These are phyloP conservation scores for Penicillium sp. DNA, from an alignment of 2,329 filamentous ascomycete species.

Conservation along the genomic window DNA sequence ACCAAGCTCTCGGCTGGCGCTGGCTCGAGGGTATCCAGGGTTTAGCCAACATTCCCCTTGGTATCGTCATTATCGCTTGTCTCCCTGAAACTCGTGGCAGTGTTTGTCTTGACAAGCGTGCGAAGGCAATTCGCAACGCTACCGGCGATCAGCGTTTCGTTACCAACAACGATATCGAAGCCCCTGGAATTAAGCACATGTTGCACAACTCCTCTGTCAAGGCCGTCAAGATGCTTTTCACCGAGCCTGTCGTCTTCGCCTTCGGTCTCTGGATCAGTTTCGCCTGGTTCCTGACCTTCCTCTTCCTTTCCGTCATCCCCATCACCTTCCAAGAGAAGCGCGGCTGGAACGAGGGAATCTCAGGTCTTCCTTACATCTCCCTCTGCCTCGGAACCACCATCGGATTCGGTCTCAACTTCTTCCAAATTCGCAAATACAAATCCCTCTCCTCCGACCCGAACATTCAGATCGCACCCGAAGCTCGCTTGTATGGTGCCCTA, in stretches of 20 bases:
- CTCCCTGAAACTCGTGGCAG: slow-evolving; percentile 51
- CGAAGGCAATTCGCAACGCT: slow-evolving; percentile 47
- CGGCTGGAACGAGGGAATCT: slow-evolving; percentile 53
- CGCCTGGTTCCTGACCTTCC: slow-evolving; percentile 56
- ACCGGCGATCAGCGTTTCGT: slow-evolving; percentile 54
- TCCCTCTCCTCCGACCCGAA: slow-evolving; percentile 39
- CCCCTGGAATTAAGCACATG: slow-evolving; percentile 47
- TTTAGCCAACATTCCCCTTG: slow-evolving; percentile 52
- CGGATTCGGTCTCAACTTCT: slow-evolving; percentile 51
- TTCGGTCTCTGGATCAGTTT: slow-evolving; percentile 56
- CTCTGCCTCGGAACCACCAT: slow-evolving; percentile 52
- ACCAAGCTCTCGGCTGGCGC: slow-evolving; percentile 54
- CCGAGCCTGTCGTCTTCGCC: slow-evolving; percentile 52
- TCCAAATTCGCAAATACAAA: slow-evolving; percentile 55
- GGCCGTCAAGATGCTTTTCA: slow-evolving; percentile 51
- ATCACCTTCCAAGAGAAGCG: slow-evolving; percentile 55
- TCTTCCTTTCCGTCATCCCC: slow-evolving; percentile 54
- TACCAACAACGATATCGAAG: slow-evolving; percentile 53
- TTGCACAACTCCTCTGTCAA: slow-evolving; percentile 51
- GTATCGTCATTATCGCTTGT: slow-evolving; percentile 46
- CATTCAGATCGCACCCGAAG: slow-evolving; percentile 43
- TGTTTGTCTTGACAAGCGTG: slow-evolving; percentile 51
- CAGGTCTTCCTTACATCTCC: slow-evolving; percentile 54
- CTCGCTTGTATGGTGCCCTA: slow-evolving; percentile 52
- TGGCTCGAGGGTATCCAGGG: slow-evolving; percentile 57